A percentile compares a stretch with the other conserved stretches of the same genome.
These are phyloP conservation scores for Aureococcus anophagefferens DNA, from an alignment of 108 stramenopile species.

Conservation along the genomic window DNA sequence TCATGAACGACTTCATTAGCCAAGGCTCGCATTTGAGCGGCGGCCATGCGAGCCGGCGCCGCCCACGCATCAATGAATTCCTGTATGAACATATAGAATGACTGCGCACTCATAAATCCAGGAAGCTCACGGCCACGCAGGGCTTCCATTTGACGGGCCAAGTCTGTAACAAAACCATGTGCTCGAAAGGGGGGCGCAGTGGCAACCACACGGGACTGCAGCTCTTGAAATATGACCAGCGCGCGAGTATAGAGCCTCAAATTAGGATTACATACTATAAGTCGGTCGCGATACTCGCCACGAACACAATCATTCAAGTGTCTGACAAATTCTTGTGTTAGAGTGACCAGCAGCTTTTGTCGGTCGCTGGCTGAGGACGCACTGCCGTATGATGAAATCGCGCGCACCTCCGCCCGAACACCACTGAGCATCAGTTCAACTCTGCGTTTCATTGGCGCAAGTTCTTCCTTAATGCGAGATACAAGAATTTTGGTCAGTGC, in stretches of 20 bases:
- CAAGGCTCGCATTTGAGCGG: background rate
- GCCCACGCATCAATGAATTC: slow-evolving; percentile 32
- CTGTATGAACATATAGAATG: slow-evolving; percentile 37
- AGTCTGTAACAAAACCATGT: slow-evolving; percentile 16
- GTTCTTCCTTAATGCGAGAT: slow-evolving; percentile 23
- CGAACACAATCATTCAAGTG: slow-evolving; percentile 23
- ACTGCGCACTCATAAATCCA: slow-evolving; percentile 30
- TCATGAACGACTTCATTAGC: slow-evolving; percentile 24
- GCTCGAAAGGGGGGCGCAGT: slow-evolving; percentile 30
- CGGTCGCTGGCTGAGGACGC: slow-evolving; percentile 15
- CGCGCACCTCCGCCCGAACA: background rate
- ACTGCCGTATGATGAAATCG: background rate
- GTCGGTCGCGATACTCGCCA: slow-evolving; percentile 25
- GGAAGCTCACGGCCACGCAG: slow-evolving; percentile 36
- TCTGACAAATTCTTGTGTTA: slow-evolving; percentile 26
- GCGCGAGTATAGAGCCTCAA: slow-evolving; percentile 16
- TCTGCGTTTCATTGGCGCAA: slow-evolving; percentile 16
- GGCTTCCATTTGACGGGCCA: slow-evolving; percentile 25
- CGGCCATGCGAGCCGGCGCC: slow-evolving; percentile 14
- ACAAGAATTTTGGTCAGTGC: slow-evolving; percentile 25
- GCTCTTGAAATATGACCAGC: slow-evolving; percentile 8
- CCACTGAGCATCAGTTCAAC: background rate
- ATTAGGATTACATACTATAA: slow-evolving; percentile 17
- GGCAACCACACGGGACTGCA: slow-evolving; percentile 3
- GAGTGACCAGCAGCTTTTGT: slow-evolving; percentile 23